A percentile compares a stretch with the other conserved stretches of the same genome.
Evolutionary conservation across 257 asterid genomes (phyloP).

Genomic region (Leonotis leonurus): DNA sequence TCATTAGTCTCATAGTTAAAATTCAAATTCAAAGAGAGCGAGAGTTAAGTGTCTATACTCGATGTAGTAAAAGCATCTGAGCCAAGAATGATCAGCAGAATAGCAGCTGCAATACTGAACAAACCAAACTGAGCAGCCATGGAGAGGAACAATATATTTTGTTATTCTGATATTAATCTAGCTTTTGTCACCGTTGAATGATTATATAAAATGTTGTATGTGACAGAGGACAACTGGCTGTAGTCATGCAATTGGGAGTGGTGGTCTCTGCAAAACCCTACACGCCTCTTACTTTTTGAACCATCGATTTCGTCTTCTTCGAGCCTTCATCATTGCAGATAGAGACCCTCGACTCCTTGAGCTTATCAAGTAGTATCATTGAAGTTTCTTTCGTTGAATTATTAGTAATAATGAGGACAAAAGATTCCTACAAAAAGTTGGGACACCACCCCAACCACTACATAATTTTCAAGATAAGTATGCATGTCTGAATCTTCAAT

Average conservation of each 20-base stretch:
- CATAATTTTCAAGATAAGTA: not conserved
- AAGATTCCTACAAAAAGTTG: not conserved
- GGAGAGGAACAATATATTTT: not conserved
- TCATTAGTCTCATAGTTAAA: too few species aligned
- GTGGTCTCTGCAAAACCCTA: not conserved
- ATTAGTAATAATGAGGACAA: conserved; percentile 7
- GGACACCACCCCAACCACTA: not conserved
- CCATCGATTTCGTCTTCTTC: too few species aligned
- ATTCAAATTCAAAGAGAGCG: not conserved
- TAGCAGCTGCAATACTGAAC: not conserved
- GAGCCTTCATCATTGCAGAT: not conserved
- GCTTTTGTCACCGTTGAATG: not conserved
- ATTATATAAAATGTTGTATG: not conserved
- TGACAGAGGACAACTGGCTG: conserved; percentile 14
- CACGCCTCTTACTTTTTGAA: conserved; percentile 8
- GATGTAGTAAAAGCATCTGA: conserved; percentile 17
- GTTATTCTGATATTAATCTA: not conserved
- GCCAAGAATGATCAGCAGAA: conserved; percentile 20
- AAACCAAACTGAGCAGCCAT: conserved; percentile 20
- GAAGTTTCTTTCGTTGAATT: not conserved
- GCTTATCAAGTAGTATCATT: not conserved
- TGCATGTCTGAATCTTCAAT: conserved; percentile 2
- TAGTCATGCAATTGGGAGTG: not conserved
- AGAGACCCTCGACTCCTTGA: not conserved
- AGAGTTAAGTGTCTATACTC: conserved; percentile 1